Percentiles rank a stretch among this genome's conserved stretches.
Conservation (phyloP, 129 eudicot species). For the Chrysanthemum makinoi region DNA sequence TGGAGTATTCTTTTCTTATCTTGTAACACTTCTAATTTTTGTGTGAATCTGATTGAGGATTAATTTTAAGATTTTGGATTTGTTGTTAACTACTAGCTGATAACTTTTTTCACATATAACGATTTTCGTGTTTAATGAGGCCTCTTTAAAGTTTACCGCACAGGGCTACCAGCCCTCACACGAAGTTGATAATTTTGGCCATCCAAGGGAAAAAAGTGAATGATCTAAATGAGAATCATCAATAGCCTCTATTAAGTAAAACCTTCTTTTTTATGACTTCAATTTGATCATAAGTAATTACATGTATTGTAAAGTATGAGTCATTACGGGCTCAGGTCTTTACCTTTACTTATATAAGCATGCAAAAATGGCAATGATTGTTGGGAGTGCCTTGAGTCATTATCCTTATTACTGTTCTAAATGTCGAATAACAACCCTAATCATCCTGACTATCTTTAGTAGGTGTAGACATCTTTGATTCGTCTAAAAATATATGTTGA, state of each 20-base stretch:
- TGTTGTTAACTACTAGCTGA: too few relatives aligned
- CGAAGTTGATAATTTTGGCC: neutral
- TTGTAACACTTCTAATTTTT: too few relatives aligned
- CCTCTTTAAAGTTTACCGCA: too few relatives aligned
- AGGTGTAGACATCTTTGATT: neutral
- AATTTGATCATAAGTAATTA: too few relatives aligned
- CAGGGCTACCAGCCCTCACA: neutral
- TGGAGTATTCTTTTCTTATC: too few relatives aligned
- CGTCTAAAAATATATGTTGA: neutral
- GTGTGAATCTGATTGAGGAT: too few relatives aligned
- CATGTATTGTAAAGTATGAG: neutral
- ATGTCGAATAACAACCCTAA: neutral
- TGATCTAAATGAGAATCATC: constrained; percentile 12
- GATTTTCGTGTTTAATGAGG: too few relatives aligned
- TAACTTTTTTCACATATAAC: too few relatives aligned
- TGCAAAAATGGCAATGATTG: neutral
- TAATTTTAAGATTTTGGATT: too few relatives aligned
- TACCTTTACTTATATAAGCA: neutral
- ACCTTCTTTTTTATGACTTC: neutral
- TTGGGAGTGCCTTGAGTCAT: neutral
- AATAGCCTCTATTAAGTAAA: neutral
- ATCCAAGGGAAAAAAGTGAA: neutral
- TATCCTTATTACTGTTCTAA: neutral
- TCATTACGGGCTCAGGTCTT: neutral
- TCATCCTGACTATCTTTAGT: neutral